A percentile compares a stretch with the other conserved stretches of the same genome.
These are phyloP conservation scores for Casuarina glauca DNA, from an alignment of 306 rosid genomes.

Conservation along the genomic window DNA sequence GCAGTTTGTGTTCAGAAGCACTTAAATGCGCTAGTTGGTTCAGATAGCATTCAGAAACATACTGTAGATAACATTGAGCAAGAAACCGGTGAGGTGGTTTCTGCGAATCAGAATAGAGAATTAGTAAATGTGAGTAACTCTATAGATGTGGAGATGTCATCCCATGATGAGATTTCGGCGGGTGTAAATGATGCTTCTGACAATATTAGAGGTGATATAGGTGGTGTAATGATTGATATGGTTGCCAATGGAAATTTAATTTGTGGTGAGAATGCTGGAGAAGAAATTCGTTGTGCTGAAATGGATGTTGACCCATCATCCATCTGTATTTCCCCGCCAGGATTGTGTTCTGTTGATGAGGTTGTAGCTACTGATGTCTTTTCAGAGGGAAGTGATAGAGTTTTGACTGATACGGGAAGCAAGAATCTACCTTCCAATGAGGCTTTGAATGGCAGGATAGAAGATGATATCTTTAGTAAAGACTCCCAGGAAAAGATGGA, in stretches of 20 bases:
- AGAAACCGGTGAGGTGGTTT: slow-evolving; percentile 25
- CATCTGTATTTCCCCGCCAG: slow-evolving; percentile 55
- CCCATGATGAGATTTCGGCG: slow-evolving; percentile 32
- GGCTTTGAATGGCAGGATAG: slow-evolving; percentile 24
- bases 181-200: slow-evolving; percentile 28
- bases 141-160: slow-evolving; percentile 14
- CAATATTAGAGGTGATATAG: slow-evolving; percentile 10
- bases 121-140: slow-evolving; percentile 15
- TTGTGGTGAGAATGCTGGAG: slow-evolving; percentile 34
- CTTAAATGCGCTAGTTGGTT: slow-evolving; percentile 43
- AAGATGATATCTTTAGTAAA: slow-evolving; percentile 25
- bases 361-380: slow-evolving; percentile 33
- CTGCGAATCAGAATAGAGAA: slow-evolving; percentile 18
- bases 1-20: slow-evolving; percentile 73
- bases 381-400: slow-evolving; percentile 19
- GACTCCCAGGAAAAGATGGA: slow-evolving; percentile 36
- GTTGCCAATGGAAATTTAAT: slow-evolving; percentile 21
- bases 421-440: slow-evolving; percentile 36
- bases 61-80: slow-evolving; percentile 21
- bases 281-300: slow-evolving; percentile 38
- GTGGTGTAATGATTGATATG: slow-evolving; percentile 24
- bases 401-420: slow-evolving; percentile 25
- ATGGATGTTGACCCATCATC: slow-evolving; percentile 66
- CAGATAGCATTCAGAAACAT: slow-evolving; percentile 36
- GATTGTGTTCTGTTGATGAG: slow-evolving; percentile 52